Evolutionary conservation across 331 rosid genomes (phyloP), one percentile per base, ranked within the genome.

Genomic region (Quercus lobata): DNA sequence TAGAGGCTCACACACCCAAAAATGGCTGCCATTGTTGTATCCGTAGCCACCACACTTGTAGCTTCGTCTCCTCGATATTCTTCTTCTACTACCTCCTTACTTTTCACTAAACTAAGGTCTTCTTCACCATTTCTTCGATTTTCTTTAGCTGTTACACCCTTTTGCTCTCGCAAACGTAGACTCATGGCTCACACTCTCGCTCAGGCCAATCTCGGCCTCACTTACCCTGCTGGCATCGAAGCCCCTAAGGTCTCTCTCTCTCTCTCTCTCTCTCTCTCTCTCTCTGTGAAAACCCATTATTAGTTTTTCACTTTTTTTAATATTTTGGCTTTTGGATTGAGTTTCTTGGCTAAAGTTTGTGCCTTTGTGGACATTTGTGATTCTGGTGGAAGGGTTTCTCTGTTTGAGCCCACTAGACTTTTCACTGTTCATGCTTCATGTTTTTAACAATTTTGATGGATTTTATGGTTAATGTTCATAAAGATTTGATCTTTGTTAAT

Each of bases 161-260:
- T 85, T 69, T 72, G 79, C 56, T 78, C 61, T 29, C 88, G 88
- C 24, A 65, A 91, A 66, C 78, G 77, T 35, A 88, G 73, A 80
- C 86, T 82, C 88, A 95, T 93, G 99, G 89, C 94, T 80, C 94
- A 88, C 80, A 68, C 93, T 34, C 87, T 84, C 46, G 88, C 97
- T 32, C 80, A 37, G 57, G 92, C 92, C 92, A 89, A 85, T 77
- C 99, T 96, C 29, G 99, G 99, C 82, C 99, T 96, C 71, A 96
- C 99, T 44, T 80, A 85, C 58, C 97, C 99, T 29, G 52, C 90
- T 27, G 70, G n/a, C 60, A 60, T 76, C 58, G 90, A 96, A 58
- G 14, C 84, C 53, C 87, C 92, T 10, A 84, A 96, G 96, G 99
- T 95, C 16, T 29, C 21, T 25, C 27, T 74, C 32, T 2, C 65